Conservation (phyloP, 257 asterid species). For the Voacanga thouarsii region DNA sequence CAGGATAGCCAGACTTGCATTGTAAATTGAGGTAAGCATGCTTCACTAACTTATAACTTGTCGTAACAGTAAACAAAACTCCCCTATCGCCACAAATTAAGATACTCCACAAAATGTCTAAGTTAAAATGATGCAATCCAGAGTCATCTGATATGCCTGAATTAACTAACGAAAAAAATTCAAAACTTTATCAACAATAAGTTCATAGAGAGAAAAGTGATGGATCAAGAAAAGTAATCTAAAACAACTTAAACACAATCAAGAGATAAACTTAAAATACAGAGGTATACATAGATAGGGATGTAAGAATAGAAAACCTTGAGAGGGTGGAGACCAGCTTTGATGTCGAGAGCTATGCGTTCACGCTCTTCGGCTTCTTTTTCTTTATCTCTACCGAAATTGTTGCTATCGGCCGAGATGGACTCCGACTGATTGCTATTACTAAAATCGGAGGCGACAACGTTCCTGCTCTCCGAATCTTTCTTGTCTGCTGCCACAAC, state of each 20-base stretch:
- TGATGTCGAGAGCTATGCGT: slow-evolving; percentile 69
- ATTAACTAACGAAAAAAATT: neutral
- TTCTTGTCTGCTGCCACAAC: slow-evolving; percentile 38
- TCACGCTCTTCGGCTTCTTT: slow-evolving; percentile 49
- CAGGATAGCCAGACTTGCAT: neutral
- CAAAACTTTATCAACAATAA: neutral
- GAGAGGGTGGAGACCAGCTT: slow-evolving; percentile 92
- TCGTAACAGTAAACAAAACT: neutral
- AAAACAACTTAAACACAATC: neutral
- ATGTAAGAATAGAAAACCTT: slow-evolving; percentile 39
- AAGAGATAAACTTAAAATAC: neutral
- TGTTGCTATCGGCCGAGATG: neutral
- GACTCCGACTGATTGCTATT: slow-evolving; percentile 5
- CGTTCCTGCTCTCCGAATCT: slow-evolving; percentile 35
- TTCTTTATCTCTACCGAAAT: slow-evolving; percentile 20
- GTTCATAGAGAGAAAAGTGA: neutral
- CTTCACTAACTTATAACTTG: neutral
- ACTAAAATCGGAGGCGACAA: neutral
- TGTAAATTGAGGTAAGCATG: neutral
- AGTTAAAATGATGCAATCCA: neutral
- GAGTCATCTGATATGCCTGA: neutral
- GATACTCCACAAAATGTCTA: neutral
- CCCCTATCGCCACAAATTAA: neutral
- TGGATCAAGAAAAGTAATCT: neutral
- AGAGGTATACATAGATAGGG: neutral